Conservation (phyloP, 371 early-diverging fungal genomes). For the Syncephalastrum contaminatum region DNA sequence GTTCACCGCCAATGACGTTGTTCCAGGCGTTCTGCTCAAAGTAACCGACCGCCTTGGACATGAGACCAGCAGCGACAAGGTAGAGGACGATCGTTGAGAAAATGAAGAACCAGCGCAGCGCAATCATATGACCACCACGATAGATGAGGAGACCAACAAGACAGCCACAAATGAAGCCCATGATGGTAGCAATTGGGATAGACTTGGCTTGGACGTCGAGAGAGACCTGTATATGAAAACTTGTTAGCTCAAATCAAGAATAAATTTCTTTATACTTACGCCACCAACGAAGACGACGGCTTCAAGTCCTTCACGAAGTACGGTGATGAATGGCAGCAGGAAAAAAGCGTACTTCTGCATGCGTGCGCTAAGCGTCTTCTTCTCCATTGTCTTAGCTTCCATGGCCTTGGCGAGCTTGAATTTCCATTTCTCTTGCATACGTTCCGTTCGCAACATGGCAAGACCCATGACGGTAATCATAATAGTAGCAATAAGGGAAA, state of each 20-base stretch:
- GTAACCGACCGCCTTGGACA: conserved; percentile 55
- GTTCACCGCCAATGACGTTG: conserved; percentile 53
- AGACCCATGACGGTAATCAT: conserved; percentile 74
- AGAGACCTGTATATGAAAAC: conserved; percentile 63
- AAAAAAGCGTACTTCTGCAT: conserved; percentile 63
- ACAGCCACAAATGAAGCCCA: conserved; percentile 65
- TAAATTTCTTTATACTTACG: conserved; percentile 43
- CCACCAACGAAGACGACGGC: conserved; percentile 83
- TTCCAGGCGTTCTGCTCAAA: conserved; percentile 62
- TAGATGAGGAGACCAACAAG: conserved; percentile 71
- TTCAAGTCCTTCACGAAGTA: conserved; percentile 82
- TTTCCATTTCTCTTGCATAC: conserved; percentile 72
- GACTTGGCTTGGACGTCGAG: conserved; percentile 62
- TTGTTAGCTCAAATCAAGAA: conserved; percentile 48
- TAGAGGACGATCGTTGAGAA: conserved; percentile 70
- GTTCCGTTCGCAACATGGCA: conserved; percentile 68
- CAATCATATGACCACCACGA: conserved; percentile 62
- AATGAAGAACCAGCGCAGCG: conserved; percentile 74
- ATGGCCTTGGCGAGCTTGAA: conserved; percentile 57
- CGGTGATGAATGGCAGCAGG: conserved; percentile 76
- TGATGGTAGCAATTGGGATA: conserved; percentile 75
- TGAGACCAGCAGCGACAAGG: conserved; percentile 78
- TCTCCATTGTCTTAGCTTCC: conserved; percentile 23
- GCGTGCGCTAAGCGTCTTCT: conserved; percentile 17
- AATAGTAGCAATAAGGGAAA: conserved; percentile 66